phyloP scores from a whole-genome alignment of 2,329 filamentous ascomycete genomes.

The Aspergillus felis region DNA sequence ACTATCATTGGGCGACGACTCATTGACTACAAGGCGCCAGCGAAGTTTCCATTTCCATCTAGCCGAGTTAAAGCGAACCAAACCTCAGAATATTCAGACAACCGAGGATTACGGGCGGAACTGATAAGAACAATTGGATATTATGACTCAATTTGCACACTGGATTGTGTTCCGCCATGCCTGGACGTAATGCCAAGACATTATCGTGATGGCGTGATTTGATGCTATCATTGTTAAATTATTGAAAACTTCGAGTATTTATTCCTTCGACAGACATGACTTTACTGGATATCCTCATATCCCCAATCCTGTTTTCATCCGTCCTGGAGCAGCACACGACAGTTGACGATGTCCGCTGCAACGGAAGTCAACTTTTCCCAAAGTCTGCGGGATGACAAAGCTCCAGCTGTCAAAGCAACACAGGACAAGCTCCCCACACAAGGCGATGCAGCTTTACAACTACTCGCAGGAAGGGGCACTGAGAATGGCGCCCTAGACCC shows the following conservation, averaged over 20 bases:
- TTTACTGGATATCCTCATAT: neutral
- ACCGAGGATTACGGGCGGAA: neutral
- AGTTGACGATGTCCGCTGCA: neutral
- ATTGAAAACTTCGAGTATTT: neutral
- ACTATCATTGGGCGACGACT: neutral
- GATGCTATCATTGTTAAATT: neutral
- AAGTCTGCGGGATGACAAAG: neutral
- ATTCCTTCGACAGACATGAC: neutral
- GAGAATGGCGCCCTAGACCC: conserved; percentile 3
- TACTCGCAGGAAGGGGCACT: neutral
- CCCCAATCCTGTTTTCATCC: no score
- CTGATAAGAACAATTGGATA: neutral
- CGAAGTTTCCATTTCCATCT: neutral
- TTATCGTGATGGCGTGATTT: neutral
- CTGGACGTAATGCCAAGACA: neutral
- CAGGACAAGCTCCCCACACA: neutral
- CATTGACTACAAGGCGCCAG: no score
- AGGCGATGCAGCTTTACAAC: conserved; percentile 6
- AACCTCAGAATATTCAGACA: neutral
- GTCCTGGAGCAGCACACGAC: neutral
- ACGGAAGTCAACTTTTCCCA: neutral
- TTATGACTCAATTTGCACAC: neutral
- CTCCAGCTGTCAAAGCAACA: neutral
- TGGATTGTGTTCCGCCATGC: neutral
- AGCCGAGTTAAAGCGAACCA: neutral